phyloP scores from a whole-genome alignment of 75 land plant species.

The Selaginella tamariscina region DNA sequence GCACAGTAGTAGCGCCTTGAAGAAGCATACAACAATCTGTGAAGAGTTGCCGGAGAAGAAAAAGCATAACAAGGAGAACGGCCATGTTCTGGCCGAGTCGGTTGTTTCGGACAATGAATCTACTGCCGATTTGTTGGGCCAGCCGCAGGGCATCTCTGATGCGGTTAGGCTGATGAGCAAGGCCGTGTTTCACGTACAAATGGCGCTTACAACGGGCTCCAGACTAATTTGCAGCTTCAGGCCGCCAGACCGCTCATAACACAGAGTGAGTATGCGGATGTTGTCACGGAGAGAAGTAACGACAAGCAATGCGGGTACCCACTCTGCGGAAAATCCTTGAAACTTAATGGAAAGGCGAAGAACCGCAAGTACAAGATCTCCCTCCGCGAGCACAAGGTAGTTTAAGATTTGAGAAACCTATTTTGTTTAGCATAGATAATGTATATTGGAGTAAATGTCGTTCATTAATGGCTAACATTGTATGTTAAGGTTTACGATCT shows the following conservation, averaged over 20 bases:
- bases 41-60: not conserved
- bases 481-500: constrained; percentile 88
- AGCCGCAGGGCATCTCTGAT: not conserved
- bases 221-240: constrained; percentile 33
- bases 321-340: constrained; percentile 40
- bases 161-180: constrained; percentile 26
- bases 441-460: no score
- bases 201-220: constrained; percentile 41
- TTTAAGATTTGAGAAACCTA: no score
- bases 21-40: not conserved
- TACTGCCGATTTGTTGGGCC: not conserved
- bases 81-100: not conserved
- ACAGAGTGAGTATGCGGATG: constrained; percentile 57
- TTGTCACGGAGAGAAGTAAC: constrained; percentile 61
- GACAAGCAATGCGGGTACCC: constrained; percentile 57
- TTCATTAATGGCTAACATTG: no score
- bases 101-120: not conserved
- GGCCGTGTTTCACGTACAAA: constrained; percentile 50
- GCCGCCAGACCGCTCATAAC: constrained; percentile 48
- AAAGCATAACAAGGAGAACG: not conserved
- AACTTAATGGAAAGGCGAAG: constrained; percentile 20
- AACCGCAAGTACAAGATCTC: constrained; percentile 72
- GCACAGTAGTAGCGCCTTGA: not conserved
- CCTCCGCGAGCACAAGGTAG: constrained; percentile 68
- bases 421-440: no score